Conservation (phyloP, 139 green algal genomes). For the Desmodesmus armatus region DNA sequence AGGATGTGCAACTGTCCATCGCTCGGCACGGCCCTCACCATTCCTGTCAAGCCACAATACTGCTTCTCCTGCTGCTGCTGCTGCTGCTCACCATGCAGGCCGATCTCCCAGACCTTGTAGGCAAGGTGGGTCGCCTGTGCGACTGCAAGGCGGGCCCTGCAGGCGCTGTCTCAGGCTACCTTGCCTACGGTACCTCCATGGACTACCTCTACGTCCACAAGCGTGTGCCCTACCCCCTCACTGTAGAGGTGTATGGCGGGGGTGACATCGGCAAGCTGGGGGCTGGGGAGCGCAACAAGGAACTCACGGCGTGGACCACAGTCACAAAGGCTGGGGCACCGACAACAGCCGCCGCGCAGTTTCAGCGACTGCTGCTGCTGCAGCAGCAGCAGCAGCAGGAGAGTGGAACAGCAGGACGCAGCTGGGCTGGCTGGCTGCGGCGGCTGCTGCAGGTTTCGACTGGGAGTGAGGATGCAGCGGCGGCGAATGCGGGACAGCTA, state of each 20-base stretch:
- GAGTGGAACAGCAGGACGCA: neutral
- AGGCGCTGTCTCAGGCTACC: constrained; percentile 69
- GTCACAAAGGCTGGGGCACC: neutral
- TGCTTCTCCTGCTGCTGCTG: too few relatives aligned
- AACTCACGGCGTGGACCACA: neutral
- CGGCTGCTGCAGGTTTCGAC: too few relatives aligned
- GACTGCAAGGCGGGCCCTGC: constrained; percentile 67
- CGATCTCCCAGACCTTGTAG: constrained; percentile 58
- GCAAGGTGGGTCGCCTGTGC: constrained; percentile 25
- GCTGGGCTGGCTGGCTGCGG: neutral
- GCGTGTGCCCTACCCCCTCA: constrained; percentile 65
- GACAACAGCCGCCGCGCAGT: neutral
- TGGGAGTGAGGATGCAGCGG: neutral
- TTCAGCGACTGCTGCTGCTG: neutral
- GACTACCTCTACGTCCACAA: constrained; percentile 73
- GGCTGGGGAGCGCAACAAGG: too few relatives aligned
- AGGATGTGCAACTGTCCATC: too few relatives aligned
- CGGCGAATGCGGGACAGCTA: neutral
- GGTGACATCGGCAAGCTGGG: constrained; percentile 35
- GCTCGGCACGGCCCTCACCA: too few relatives aligned
- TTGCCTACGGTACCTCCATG: constrained; percentile 73
- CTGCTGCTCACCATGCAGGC: too few relatives aligned
- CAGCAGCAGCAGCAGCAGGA: neutral
- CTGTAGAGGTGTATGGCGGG: constrained; percentile 66
- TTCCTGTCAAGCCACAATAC: too few relatives aligned